A percentile compares a stretch with the other conserved stretches of the same genome.
These are phyloP conservation scores for Fusarium sterilihyphosum DNA, from an alignment of 2,329 filamentous ascomycete species.

Conservation along the genomic window DNA sequence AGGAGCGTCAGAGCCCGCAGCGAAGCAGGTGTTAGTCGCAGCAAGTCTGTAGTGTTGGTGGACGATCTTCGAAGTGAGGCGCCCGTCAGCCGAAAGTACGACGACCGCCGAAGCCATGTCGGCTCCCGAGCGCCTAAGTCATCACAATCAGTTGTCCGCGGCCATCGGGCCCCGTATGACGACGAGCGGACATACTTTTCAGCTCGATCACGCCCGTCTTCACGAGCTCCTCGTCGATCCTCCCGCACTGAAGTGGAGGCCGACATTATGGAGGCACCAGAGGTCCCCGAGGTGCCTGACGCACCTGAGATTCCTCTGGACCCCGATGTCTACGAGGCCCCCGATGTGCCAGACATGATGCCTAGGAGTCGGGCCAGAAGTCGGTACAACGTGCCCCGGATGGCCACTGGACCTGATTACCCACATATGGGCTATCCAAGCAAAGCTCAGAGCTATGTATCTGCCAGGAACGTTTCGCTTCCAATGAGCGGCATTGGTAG, in stretches of 20 bases:
- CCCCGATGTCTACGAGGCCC: slow-evolving; percentile 27
- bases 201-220: slow-evolving; percentile 47
- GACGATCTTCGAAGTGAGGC: slow-evolving; percentile 58
- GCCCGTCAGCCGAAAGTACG: slow-evolving; percentile 30
- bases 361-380: slow-evolving; percentile 46
- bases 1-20: slow-evolving; percentile 54
- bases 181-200: slow-evolving; percentile 58
- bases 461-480: slow-evolving; percentile 51
- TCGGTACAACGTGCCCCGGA: slow-evolving; percentile 39
- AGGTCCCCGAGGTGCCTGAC: slow-evolving; percentile 35
- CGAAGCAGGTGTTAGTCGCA: slow-evolving; percentile 42
- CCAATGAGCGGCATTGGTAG: slow-evolving; percentile 55
- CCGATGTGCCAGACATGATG: slow-evolving; percentile 34
- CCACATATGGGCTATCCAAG: slow-evolving; percentile 32
- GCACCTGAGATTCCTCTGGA: slow-evolving; percentile 28
- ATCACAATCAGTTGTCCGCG: slow-evolving; percentile 36
- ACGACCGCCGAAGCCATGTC: slow-evolving; percentile 56
- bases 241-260: slow-evolving; percentile 42
- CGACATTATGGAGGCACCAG: slow-evolving; percentile 41
- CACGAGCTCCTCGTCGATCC: slow-evolving; percentile 34
- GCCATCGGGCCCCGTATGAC: slow-evolving; percentile 41
- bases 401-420: slow-evolving; percentile 30
- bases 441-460: slow-evolving; percentile 41
- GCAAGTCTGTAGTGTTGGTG: slow-evolving; percentile 46
- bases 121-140: slow-evolving; percentile 49